Base-by-base conservation (phyloP, 2,329 filamentous ascomycete genomes). In the Plenodomus lindquistii region DNA sequence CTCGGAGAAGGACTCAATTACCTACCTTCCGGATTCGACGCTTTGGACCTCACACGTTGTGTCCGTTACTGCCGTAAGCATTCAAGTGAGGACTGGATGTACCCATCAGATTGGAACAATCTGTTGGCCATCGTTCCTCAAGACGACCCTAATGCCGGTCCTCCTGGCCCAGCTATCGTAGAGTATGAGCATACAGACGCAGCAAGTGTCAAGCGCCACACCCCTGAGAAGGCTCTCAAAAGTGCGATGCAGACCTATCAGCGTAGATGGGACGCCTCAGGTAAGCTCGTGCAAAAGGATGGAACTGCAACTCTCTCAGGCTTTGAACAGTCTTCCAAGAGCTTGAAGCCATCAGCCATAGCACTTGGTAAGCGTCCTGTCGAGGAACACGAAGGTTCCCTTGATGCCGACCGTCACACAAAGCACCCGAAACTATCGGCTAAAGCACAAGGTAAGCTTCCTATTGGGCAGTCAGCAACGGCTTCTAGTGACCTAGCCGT, bases 41-140 rank as follows among this genome's bases (percentile, higher is more conserved):
- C 57, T 2, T 48, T 65, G 6, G 63, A 66, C 29, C 52, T 66
- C 8, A 65, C 63, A 2, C 58, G 59, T 8, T 57, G 52, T 18
- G 44, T 66, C 1, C 13, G 50, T 15, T 57, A 63, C 42, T 52
- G 51, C 19, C 2, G 57, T 1, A 39, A 54, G 1, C 40, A 64
- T 37, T 48, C 49, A 3, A 29, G 54, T 1, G 52, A 60, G 37
- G 39, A 53, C 2, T 66, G 57, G 60, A 20, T n/a, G 13, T 66
- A 59, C 27, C 62, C 62, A 0, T 36, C 37, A 4, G 52, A 66
- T 16, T 65, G 53, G 17, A 38, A 43, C 1, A 10, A 29, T 1
- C 44, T 66, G 10, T 34, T 63, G 1, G 13, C 24, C 15, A 20
- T 36, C 5, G 16, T 61, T 17, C 22, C 22, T 24, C 22, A 24